Evolutionary conservation across 805 yeast genomes (phyloP).

Genomic region (Nakazawaea populi): DNA sequence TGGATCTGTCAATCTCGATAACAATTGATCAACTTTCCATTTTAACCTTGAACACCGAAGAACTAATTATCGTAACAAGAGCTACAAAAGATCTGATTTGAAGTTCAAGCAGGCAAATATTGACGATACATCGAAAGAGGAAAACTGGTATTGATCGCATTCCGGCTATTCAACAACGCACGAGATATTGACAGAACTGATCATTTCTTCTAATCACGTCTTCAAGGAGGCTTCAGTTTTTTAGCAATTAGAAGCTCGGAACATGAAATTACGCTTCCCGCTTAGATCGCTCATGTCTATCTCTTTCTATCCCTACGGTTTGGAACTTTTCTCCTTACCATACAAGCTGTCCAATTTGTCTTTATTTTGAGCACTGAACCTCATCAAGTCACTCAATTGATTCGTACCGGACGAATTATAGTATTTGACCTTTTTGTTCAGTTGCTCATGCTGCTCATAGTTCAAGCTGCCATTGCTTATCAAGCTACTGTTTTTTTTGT

Average conservation of each 20-base stretch:
- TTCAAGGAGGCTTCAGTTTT: too few relatives aligned
- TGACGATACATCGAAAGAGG: too few relatives aligned
- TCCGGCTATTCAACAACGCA: too few relatives aligned
- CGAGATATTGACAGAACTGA: not conserved
- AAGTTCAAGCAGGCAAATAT: too few relatives aligned
- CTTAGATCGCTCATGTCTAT: not conserved
- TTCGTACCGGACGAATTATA: conserved; percentile 24
- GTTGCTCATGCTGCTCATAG: conserved; percentile 13
- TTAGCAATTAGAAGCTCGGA: too few relatives aligned
- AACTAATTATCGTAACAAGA: too few relatives aligned
- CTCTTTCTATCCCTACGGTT: conserved; percentile 15
- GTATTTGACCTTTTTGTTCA: conserved; percentile 18
- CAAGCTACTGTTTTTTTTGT: conserved; percentile 24
- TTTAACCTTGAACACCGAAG: too few relatives aligned
- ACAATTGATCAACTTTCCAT: too few relatives aligned
- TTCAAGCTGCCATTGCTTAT: conserved; percentile 28
- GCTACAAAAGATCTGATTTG: too few relatives aligned
- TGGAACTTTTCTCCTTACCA: conserved; percentile 13
- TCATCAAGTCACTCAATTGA: conserved; percentile 24
- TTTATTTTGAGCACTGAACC: conserved; percentile 22
- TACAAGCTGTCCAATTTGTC: conserved; percentile 18
- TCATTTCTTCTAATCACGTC: too few relatives aligned
- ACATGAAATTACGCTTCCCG: not conserved
- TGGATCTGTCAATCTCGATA: too few relatives aligned
- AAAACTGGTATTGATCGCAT: too few relatives aligned